These are phyloP conservation scores for Aspergillus tubingensis DNA, from an alignment of 2,329 filamentous ascomycete species.

Conservation along the genomic window DNA sequence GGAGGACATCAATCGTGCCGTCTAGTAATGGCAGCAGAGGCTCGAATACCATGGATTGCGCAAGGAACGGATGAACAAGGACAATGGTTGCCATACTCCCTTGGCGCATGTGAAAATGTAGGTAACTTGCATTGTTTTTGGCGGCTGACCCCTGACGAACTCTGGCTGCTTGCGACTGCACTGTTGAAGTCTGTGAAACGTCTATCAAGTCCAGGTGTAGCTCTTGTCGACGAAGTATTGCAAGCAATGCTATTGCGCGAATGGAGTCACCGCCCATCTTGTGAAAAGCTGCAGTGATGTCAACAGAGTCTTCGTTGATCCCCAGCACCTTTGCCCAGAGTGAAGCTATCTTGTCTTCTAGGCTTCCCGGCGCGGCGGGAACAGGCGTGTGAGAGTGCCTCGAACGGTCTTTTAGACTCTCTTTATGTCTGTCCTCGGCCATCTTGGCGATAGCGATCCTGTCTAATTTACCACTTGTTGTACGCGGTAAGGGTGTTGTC, in stretches of 20 bases:
- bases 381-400: not conserved
- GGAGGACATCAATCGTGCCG: constrained; percentile 4
- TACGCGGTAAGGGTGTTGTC: not conserved
- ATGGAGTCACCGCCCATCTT: constrained; percentile 9
- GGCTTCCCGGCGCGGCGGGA: constrained; percentile 2
- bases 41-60: constrained; percentile 2
- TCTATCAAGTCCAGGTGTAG: constrained; percentile 4
- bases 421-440: not conserved
- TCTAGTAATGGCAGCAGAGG: constrained; percentile 8
- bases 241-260: constrained; percentile 6
- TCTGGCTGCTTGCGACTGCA: constrained; percentile 5
- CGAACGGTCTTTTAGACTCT: not conserved
- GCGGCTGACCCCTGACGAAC: not conserved
- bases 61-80: constrained; percentile 12
- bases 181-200: constrained; percentile 2
- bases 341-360: constrained; percentile 6
- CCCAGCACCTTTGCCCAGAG: constrained; percentile 6
- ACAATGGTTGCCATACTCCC: constrained; percentile 3
- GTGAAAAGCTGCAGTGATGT: constrained; percentile 1
- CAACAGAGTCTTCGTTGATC: not conserved
- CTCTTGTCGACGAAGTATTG: constrained; percentile 2
- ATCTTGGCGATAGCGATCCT: not conserved
- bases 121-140: not conserved
- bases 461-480: constrained; percentile 1
- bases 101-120: not conserved